A percentile compares a stretch with the other conserved stretches of the same genome.
phyloP scores from a whole-genome alignment of 768 basidiomycete genomes.

The Agaricus blazei region DNA sequence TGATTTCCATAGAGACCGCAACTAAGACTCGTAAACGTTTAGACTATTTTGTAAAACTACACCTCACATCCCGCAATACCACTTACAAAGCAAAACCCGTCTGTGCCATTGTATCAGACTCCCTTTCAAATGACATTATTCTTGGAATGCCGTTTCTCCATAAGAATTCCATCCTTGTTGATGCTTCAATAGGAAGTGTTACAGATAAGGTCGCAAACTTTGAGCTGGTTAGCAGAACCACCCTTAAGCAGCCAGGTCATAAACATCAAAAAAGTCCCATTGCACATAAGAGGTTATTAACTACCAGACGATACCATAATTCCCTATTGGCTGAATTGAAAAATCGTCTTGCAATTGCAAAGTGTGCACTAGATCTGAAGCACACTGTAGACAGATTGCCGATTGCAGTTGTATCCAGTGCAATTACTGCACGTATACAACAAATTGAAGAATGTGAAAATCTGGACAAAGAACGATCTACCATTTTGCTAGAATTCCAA shows the following conservation, averaged over 20 bases:
- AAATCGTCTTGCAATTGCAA: not conserved
- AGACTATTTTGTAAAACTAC: constrained; percentile 14
- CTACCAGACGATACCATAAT: not conserved
- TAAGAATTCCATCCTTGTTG: constrained; percentile 27
- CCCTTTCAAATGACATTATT: constrained; percentile 22
- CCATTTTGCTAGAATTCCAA: constrained; percentile 7
- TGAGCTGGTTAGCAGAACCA: no score
- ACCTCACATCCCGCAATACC: constrained; percentile 11
- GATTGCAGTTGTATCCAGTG: no score
- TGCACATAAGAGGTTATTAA: not conserved
- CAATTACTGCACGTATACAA: no score
- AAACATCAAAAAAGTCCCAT: not conserved
- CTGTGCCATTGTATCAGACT: constrained; percentile 18
- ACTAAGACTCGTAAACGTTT: not conserved
- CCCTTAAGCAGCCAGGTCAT: no score
- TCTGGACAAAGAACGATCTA: constrained; percentile 3
- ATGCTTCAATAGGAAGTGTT: constrained; percentile 15
- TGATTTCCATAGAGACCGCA: constrained; percentile 6
- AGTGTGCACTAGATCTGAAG: not conserved
- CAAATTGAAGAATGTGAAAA: no score
- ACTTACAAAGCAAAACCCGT: constrained; percentile 14
- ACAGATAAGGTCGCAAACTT: constrained; percentile 12
- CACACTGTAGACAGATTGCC: not conserved
- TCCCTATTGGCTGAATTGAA: not conserved
- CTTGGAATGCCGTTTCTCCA: constrained; percentile 28